Conservation (phyloP, 768 basidiomycete species). For the Hebeloma cylindrosporum region DNA sequence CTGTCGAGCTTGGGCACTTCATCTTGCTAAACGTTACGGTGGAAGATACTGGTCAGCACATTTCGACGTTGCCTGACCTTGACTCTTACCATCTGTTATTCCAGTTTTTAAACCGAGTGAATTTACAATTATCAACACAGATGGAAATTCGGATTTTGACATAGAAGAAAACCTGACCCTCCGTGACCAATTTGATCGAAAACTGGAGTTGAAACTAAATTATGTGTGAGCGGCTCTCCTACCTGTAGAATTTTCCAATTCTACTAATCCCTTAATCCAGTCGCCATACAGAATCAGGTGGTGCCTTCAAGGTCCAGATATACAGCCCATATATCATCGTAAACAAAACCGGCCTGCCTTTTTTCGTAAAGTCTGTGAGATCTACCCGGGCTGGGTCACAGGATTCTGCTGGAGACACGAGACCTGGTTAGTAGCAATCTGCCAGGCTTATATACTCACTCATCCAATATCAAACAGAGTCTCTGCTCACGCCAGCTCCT, state of each 20-base stretch:
- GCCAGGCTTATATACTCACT: background rate
- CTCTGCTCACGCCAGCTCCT: constrained; percentile 57
- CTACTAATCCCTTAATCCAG: constrained; percentile 30
- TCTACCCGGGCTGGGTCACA: constrained; percentile 62
- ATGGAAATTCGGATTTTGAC: constrained; percentile 86
- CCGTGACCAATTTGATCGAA: constrained; percentile 70
- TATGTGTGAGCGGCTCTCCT: constrained; percentile 68
- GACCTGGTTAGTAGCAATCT: constrained; percentile 45
- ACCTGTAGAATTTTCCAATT: background rate
- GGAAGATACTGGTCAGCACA: constrained; percentile 78
- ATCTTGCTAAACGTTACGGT: constrained; percentile 87
- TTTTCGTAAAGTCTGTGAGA: constrained; percentile 64
- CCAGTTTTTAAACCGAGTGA: constrained; percentile 91
- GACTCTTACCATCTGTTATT: background rate
- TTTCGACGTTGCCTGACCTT: background rate
- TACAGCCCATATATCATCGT: constrained; percentile 87
- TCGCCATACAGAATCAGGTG: constrained; percentile 85
- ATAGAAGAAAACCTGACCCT: constrained; percentile 72
- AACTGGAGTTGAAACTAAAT: constrained; percentile 80
- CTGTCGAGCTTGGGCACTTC: constrained; percentile 88
- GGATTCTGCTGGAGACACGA: constrained; percentile 83
- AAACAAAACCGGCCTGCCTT: constrained; percentile 91
- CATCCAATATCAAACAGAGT: constrained; percentile 10
- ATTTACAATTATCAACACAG: constrained; percentile 96
- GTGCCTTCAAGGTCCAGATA: constrained; percentile 94